Evolutionary conservation across 208 protist genomes (phyloP).

Genomic region (Herpetomonas samuelpessoai): DNA sequence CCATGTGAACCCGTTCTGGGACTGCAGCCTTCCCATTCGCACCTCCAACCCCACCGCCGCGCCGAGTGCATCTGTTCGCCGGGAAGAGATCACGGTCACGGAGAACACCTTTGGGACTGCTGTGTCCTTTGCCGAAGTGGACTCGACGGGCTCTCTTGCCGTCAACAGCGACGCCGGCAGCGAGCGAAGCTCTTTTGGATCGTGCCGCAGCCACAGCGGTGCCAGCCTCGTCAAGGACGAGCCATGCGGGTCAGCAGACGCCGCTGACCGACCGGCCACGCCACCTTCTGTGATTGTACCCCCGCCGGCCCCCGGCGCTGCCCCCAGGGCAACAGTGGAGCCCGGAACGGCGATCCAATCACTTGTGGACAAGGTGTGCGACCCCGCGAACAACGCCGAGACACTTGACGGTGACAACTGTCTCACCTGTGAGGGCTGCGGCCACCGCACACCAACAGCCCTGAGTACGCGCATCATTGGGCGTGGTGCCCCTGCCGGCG

Average conservation of each 20-base stretch:
- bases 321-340: no score
- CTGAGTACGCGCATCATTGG: conserved; percentile 38
- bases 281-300: no score
- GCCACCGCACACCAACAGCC: conserved; percentile 24
- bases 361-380: conserved; percentile 33
- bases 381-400: conserved; percentile 37
- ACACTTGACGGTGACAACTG: conserved; percentile 50
- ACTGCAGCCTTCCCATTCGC: conserved; percentile 27
- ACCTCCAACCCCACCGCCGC: neutral
- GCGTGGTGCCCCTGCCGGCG: neutral
- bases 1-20: conserved; percentile 43
- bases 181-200: neutral
- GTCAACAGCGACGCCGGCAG: neutral
- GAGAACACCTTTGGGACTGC: no score
- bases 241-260: no score
- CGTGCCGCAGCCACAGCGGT: neutral
- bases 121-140: no score
- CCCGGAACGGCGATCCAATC: conserved; percentile 35
- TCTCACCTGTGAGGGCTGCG: conserved; percentile 46
- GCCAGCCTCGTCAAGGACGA: neutral
- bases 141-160: neutral
- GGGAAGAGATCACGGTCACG: no score
- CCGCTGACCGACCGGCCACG: no score
- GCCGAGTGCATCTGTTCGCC: no score
- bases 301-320: no score